Evolutionary conservation across 768 basidiomycete genomes (phyloP).

Genomic region (Suillus placidus): DNA sequence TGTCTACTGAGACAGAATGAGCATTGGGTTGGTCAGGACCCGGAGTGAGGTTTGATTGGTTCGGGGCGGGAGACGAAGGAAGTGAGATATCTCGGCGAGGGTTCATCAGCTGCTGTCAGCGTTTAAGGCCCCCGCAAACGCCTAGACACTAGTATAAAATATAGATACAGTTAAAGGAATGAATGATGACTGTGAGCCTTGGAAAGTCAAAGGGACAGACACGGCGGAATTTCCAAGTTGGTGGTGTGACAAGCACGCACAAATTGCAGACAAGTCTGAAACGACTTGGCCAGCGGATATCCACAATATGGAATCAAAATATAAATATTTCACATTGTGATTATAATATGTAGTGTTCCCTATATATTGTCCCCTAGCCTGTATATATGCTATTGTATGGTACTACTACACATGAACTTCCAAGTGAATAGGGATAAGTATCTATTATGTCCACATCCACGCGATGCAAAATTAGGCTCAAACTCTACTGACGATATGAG

Average conservation of each 20-base stretch:
- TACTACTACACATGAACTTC: slow-evolving; percentile 13
- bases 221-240: neutral
- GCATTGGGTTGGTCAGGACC: neutral
- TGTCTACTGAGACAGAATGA: neutral
- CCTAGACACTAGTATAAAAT: neutral
- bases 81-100: slow-evolving; percentile 1
- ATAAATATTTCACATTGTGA: neutral
- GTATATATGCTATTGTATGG: slow-evolving; percentile 5
- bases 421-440: slow-evolving; percentile 4
- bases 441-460: neutral
- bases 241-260: slow-evolving; percentile 2
- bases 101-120: neutral
- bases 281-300: neutral
- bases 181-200: neutral
- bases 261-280: neutral
- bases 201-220: neutral
- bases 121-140: neutral
- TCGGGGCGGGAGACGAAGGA: slow-evolving; percentile 8
- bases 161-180: slow-evolving; percentile 3
- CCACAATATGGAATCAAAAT: neutral
- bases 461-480: neutral
- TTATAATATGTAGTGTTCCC: neutral
- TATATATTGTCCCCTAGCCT: neutral
- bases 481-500: neutral
- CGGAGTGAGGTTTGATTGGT: slow-evolving; percentile 4